Conservation (phyloP, 208 protist species). For the Crithidia thermophila region DNA sequence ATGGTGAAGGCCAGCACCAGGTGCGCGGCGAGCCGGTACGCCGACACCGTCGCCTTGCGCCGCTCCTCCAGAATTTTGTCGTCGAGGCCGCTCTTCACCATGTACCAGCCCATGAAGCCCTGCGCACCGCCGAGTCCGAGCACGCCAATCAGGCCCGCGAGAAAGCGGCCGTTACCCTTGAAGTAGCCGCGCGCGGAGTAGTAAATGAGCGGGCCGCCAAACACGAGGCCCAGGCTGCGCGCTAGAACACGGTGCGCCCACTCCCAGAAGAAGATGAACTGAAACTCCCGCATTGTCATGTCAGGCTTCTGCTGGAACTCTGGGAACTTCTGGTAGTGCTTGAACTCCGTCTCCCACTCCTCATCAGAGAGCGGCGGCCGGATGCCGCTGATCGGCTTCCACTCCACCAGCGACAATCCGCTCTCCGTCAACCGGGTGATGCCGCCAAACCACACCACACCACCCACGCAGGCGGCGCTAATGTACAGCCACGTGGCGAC, state of each 20-base stretch:
- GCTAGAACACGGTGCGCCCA: slow-evolving; percentile 95
- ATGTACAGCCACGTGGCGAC: slow-evolving; percentile 92
- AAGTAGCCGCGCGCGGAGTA: slow-evolving; percentile 82
- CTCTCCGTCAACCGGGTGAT: slow-evolving; percentile 95
- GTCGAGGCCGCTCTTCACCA: slow-evolving; percentile 97
- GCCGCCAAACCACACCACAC: slow-evolving; percentile 94
- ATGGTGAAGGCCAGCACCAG: slow-evolving; percentile 95
- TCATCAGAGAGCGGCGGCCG: slow-evolving; percentile 86
- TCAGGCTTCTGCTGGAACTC: slow-evolving; percentile 95
- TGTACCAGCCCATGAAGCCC: slow-evolving; percentile 97
- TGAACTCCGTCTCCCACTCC: slow-evolving; percentile 97
- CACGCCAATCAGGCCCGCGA: slow-evolving; percentile 55
- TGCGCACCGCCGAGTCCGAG: slow-evolving; percentile 77
- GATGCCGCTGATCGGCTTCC: slow-evolving; percentile 92
- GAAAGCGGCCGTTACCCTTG: slow-evolving; percentile 41
- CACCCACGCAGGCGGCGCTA: slow-evolving; percentile 83
- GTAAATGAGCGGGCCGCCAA: slow-evolving; percentile 89
- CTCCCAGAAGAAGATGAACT: slow-evolving; percentile 98
- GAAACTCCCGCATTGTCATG: slow-evolving; percentile 96
- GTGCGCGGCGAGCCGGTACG: slow-evolving; percentile 94
- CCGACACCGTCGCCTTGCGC: slow-evolving; percentile 74
- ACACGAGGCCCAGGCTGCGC: slow-evolving; percentile 90
- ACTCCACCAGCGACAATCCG: slow-evolving; percentile 95
- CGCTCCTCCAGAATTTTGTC: slow-evolving; percentile 77
- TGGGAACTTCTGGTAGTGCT: slow-evolving; percentile 96